Evolutionary conservation across 2,329 filamentous ascomycete species (phyloP).

Genomic region (Exserohilum turcica): DNA sequence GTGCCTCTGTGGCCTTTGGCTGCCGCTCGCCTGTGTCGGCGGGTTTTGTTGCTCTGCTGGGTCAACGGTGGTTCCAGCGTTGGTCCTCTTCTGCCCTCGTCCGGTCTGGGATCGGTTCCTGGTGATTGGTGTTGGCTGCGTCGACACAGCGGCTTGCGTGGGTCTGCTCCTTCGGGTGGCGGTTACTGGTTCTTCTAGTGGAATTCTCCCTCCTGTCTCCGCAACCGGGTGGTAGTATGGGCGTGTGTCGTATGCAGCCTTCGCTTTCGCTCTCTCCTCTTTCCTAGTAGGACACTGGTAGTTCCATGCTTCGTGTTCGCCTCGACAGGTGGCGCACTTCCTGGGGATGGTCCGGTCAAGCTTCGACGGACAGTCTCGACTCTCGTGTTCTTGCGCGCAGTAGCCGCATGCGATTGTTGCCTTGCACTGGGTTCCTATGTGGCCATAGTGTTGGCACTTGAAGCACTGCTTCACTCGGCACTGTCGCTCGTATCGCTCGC

Average conservation of each 20-base stretch:
- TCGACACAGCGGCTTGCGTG: background rate
- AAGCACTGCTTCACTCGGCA: conserved; percentile 18
- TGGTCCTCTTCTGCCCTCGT: conserved; percentile 13
- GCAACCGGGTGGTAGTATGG: conserved; percentile 10
- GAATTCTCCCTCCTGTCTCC: conserved; percentile 1
- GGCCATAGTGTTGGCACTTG: conserved; percentile 24
- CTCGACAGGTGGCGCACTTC: conserved; percentile 18
- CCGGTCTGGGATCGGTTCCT: conserved; percentile 7
- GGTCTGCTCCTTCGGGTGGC: background rate
- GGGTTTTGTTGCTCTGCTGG: background rate
- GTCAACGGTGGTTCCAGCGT: conserved; percentile 1
- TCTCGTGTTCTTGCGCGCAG: conserved; percentile 4
- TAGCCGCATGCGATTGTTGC: conserved; percentile 15
- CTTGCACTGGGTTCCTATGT: conserved; percentile 29
- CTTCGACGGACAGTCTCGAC: conserved; percentile 11
- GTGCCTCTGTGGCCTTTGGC: conserved; percentile 8
- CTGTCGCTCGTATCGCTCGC: conserved; percentile 22
- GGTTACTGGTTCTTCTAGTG: background rate
- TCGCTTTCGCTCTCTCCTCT: conserved; percentile 18
- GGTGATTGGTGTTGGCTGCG: background rate
- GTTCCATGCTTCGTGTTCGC: conserved; percentile 20
- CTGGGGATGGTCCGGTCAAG: conserved; percentile 6
- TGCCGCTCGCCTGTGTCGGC: background rate
- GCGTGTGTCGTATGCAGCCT: conserved; percentile 15
- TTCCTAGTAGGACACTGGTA: conserved; percentile 18